phyloP scores from a whole-genome alignment of 2,329 filamentous ascomycete genomes.

The Pleomassaria siparia region DNA sequence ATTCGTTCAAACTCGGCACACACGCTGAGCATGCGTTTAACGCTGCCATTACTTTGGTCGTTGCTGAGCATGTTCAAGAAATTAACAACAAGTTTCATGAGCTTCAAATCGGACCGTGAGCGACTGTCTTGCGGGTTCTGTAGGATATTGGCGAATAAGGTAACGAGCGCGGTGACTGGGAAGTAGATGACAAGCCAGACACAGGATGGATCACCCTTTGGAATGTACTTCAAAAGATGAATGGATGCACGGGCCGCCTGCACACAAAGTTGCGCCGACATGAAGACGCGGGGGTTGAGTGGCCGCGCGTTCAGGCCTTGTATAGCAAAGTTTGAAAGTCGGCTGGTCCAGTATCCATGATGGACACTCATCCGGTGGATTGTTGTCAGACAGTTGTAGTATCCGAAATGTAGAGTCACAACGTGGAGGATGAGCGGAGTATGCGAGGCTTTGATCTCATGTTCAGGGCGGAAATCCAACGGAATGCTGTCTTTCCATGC shows the following conservation, averaged over 20 bases:
- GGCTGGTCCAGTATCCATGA: conserved; percentile 96
- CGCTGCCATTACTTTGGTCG: conserved; percentile 85
- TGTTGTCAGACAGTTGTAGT: conserved; percentile 96
- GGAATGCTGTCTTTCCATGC: conserved; percentile 97
- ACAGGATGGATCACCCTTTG: conserved; percentile 90
- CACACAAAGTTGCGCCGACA: conserved; percentile 88
- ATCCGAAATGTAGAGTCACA: conserved; percentile 91
- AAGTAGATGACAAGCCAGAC: conserved; percentile 98
- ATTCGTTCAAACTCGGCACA: conserved; percentile 98
- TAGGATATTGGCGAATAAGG: conserved; percentile 91
- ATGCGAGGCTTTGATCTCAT: conserved; percentile 91
- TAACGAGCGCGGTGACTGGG: conserved; percentile 91
- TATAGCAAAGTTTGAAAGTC: conserved; percentile 91
- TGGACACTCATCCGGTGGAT: conserved; percentile 99
- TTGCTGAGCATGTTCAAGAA: conserved; percentile 88
- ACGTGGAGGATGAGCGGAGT: conserved; percentile 93
- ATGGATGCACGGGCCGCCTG: conserved; percentile 91
- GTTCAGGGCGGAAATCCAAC: conserved; percentile 92
- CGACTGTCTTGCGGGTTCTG: conserved; percentile 91
- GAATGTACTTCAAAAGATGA: conserved; percentile 91
- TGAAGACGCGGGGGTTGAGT: conserved; percentile 90
- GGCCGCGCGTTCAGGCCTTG: conserved; percentile 89
- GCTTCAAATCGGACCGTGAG: conserved; percentile 81
- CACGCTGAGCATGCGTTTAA: conserved; percentile 89
- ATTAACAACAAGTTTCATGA: conserved; percentile 91